phyloP scores from a whole-genome alignment of 768 basidiomycete genomes.

The Lactifluus hygrophoroides region DNA sequence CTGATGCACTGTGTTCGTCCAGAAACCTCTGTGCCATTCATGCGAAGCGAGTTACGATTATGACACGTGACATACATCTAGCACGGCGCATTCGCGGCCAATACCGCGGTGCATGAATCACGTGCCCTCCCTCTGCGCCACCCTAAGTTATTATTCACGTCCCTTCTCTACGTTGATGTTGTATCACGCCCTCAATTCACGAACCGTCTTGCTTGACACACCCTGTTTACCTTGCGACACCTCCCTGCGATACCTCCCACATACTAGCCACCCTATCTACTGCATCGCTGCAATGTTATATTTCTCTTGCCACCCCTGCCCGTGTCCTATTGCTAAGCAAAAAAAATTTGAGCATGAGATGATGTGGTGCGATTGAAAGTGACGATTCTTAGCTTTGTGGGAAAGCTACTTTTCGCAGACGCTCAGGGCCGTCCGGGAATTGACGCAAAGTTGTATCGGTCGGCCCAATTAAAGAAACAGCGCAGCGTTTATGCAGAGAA shows the following conservation, averaged over 20 bases:
- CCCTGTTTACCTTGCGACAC: conserved; percentile 14
- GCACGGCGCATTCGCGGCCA: conserved; percentile 91
- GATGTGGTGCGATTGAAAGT: neutral
- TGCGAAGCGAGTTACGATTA: conserved; percentile 95
- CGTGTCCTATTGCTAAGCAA: neutral
- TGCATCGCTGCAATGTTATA: conserved; percentile 11
- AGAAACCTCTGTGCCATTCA: conserved; percentile 97
- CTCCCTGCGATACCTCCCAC: conserved; percentile 13
- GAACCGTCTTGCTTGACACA: conserved; percentile 1
- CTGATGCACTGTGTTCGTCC: neutral
- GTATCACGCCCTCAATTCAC: conserved; percentile 1
- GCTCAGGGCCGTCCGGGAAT: too few species aligned
- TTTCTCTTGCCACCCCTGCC: neutral
- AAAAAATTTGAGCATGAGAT: neutral
- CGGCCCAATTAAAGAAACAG: too few species aligned
- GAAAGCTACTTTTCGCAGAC: too few species aligned
- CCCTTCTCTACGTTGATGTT: neutral
- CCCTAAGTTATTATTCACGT: neutral
- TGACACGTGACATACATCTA: conserved; percentile 95
- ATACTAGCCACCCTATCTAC: conserved; percentile 1
- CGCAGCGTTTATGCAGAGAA: too few species aligned
- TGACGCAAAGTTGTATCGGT: too few species aligned
- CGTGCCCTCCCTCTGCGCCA: neutral
- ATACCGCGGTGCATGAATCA: conserved; percentile 53
- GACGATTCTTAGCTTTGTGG: too few species aligned